Percentiles rank a stretch among this genome's conserved stretches.
phyloP scores from a whole-genome alignment of 2,329 filamentous ascomycete species.

The Colletotrichum plurivorum region DNA sequence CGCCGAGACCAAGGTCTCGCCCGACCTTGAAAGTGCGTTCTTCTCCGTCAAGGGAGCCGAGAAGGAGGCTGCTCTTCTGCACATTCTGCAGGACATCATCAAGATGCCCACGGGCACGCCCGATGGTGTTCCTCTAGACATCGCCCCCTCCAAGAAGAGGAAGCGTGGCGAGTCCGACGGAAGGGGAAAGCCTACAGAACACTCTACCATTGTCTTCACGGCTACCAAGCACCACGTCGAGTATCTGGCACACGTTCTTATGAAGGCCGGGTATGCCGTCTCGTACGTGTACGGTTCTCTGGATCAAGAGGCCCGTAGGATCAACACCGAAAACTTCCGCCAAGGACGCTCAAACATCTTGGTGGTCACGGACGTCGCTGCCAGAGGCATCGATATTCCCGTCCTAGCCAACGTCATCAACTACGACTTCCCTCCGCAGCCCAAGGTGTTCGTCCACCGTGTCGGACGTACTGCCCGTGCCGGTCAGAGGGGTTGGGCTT shows the following conservation, averaged over 20 bases:
- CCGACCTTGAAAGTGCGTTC: slow-evolving; percentile 95
- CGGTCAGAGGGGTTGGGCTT: slow-evolving; percentile 93
- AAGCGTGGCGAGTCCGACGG: slow-evolving; percentile 72
- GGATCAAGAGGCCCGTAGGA: slow-evolving; percentile 92
- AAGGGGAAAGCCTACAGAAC: slow-evolving; percentile 82
- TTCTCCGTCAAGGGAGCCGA: slow-evolving; percentile 93
- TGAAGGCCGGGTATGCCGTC: slow-evolving; percentile 85
- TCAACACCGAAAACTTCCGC: slow-evolving; percentile 92
- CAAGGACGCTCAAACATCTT: slow-evolving; percentile 88
- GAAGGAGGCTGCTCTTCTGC: slow-evolving; percentile 92
- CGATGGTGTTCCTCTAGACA: slow-evolving; percentile 63
- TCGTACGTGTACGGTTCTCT: slow-evolving; percentile 96
- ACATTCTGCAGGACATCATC: slow-evolving; percentile 92
- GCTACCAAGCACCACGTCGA: slow-evolving; percentile 98
- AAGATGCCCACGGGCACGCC: slow-evolving; percentile 83
- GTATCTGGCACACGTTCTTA: slow-evolving; percentile 87
- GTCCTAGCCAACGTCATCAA: slow-evolving; percentile 97
- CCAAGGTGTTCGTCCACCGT: slow-evolving; percentile 96
- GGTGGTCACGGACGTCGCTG: slow-evolving; percentile 96
- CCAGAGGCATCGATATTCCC: slow-evolving; percentile 97
- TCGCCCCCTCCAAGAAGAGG: slow-evolving; percentile 75
- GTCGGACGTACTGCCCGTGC: slow-evolving; percentile 97
- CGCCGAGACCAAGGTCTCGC: slow-evolving; percentile 95
- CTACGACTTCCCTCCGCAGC: slow-evolving; percentile 97
- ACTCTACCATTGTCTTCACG: slow-evolving; percentile 95